Percentiles rank a stretch among this genome's conserved stretches.
phyloP scores from a whole-genome alignment of 2,329 filamentous ascomycete genomes.

The Ramularia endophylla region DNA sequence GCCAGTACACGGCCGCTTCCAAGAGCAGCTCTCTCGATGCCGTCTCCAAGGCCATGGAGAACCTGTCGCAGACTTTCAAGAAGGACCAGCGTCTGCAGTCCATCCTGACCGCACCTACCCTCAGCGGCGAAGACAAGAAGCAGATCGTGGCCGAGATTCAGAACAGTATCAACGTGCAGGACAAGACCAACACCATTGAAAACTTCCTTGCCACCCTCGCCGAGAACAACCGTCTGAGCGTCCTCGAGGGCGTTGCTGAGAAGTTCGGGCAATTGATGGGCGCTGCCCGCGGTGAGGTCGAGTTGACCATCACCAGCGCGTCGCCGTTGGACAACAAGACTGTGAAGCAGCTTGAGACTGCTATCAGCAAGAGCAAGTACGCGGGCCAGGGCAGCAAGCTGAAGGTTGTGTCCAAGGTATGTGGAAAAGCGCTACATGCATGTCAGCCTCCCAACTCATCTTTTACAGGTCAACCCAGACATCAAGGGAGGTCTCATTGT shows the following conservation, averaged over 20 bases:
- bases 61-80: conserved; percentile 65
- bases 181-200: conserved; percentile 77
- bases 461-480: conserved; percentile 75
- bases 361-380: conserved; percentile 84
- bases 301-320: conserved; percentile 86
- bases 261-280: conserved; percentile 88
- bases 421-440: neutral
- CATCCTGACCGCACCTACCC: conserved; percentile 76
- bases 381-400: conserved; percentile 91
- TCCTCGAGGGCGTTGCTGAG: conserved; percentile 73
- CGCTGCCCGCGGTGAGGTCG: conserved; percentile 85
- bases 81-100: conserved; percentile 73
- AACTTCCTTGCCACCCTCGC: conserved; percentile 89
- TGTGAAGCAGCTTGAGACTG: conserved; percentile 76
- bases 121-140: conserved; percentile 72
- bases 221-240: conserved; percentile 89
- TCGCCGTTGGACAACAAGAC: conserved; percentile 84
- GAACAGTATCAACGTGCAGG: conserved; percentile 66
- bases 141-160: conserved; percentile 80
- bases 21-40: conserved; percentile 82
- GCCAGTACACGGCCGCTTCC: conserved; percentile 88
- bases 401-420: conserved; percentile 82
- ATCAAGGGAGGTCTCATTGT: conserved; percentile 91
- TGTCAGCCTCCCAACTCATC: conserved; percentile 5
- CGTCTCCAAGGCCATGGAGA: conserved; percentile 72